A percentile compares a stretch with the other conserved stretches of the same genome.
Conservation (phyloP, 1,284 basidiomycete genomes). For the Irpex rosettiformis region DNA sequence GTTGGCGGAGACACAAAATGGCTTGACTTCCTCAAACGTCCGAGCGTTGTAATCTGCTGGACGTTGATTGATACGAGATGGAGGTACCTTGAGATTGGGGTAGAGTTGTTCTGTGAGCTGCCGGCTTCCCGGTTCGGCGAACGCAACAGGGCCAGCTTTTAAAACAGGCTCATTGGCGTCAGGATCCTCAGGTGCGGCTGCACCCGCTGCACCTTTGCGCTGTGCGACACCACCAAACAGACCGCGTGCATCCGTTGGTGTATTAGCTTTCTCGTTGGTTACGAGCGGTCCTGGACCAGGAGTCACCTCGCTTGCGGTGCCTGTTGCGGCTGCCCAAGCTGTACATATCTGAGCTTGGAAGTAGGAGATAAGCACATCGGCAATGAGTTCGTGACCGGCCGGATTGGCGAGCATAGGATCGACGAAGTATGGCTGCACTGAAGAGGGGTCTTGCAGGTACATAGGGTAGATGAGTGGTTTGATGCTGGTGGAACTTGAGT, state of each 20-base stretch:
- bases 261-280: conserved; percentile 26
- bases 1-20: conserved; percentile 90
- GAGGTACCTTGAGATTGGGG: conserved; percentile 57
- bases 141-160: conserved; percentile 19
- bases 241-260: conserved; percentile 45
- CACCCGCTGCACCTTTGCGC: conserved; percentile 49
- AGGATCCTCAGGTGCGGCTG: conserved; percentile 22
- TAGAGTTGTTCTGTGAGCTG: conserved; percentile 24
- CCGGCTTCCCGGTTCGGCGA: conserved; percentile 17
- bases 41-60: conserved; percentile 48
- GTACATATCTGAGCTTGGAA: conserved; percentile 84
- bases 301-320: conserved; percentile 60
- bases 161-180: conserved; percentile 19
- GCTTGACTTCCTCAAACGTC: conserved; percentile 80
- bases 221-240: conserved; percentile 74
- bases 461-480: conserved; percentile 81
- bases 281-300: conserved; percentile 37
- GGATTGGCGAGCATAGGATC: conserved; percentile 84
- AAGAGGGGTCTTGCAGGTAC: conserved; percentile 74
- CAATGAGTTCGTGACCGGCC: conserved; percentile 77
- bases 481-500: conserved; percentile 40
- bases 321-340: conserved; percentile 77
- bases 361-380: conserved; percentile 85
- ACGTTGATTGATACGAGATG: conserved; percentile 69
- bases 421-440: conserved; percentile 70